These are phyloP conservation scores for Combretum micranthum DNA, from an alignment of 345 rosid species.

Conservation along the genomic window DNA sequence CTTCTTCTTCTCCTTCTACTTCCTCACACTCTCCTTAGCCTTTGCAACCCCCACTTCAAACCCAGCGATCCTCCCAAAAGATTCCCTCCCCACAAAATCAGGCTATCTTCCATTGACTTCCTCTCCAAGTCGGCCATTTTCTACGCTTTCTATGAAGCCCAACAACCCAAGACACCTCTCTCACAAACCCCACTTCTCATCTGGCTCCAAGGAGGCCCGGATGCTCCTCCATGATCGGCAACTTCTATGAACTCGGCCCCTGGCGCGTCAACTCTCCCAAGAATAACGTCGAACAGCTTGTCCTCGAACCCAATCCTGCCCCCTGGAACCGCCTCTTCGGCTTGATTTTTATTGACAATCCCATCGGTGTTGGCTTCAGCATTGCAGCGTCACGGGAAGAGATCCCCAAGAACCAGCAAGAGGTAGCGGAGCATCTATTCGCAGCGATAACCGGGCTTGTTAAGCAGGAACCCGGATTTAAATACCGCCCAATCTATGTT, in stretches of 20 bases:
- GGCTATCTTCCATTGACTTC: slow-evolving; percentile 68
- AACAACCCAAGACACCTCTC: slow-evolving; percentile 29
- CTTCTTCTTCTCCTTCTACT: too few species aligned
- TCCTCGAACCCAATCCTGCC: slow-evolving; percentile 46
- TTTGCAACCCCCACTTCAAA: too few species aligned
- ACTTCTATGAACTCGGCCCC: slow-evolving; percentile 81
- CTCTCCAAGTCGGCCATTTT: slow-evolving; percentile 54
- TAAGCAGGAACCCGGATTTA: slow-evolving; percentile 32
- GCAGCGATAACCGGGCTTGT: slow-evolving; percentile 43
- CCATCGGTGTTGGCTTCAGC: slow-evolving; percentile 84
- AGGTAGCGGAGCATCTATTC: slow-evolving; percentile 60
- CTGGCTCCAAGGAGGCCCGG: slow-evolving; percentile 95
- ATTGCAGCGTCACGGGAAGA: slow-evolving; percentile 46
- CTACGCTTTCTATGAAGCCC: slow-evolving; percentile 78
- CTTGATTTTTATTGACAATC: slow-evolving; percentile 68
- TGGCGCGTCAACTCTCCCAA: slow-evolving; percentile 43
- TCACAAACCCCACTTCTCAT: slow-evolving; percentile 58
- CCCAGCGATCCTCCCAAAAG: slow-evolving; percentile 26
- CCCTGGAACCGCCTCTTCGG: slow-evolving; percentile 85
- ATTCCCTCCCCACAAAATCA: slow-evolving; percentile 70
- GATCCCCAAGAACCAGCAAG: slow-evolving; percentile 51
- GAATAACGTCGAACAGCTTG: slow-evolving; percentile 13
- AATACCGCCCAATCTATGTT: slow-evolving; percentile 47
- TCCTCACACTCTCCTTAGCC: too few species aligned
- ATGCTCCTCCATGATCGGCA: slow-evolving; percentile 88